Percentiles rank a stretch among this genome's conserved stretches.
Evolutionary conservation across 441 rosid species (phyloP).

Genomic region (Eutrema salsugineum): DNA sequence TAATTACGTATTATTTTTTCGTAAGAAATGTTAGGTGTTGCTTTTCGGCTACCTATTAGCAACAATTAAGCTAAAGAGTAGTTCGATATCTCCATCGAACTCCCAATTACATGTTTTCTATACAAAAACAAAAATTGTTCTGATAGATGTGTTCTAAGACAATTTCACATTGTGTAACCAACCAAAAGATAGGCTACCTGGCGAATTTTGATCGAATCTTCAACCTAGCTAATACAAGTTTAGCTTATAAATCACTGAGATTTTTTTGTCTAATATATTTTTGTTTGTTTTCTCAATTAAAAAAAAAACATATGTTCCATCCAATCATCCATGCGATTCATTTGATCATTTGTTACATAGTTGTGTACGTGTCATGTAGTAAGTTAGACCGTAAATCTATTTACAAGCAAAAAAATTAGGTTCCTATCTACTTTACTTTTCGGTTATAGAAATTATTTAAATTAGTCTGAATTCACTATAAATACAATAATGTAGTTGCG

Average conservation of each 20-base stretch:
- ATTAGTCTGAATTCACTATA: neutral
- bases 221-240: neutral
- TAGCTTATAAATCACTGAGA: neutral
- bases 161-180: neutral
- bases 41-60: neutral
- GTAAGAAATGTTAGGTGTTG: neutral
- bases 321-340: too few species aligned
- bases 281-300: neutral
- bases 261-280: neutral
- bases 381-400: neutral
- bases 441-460: neutral
- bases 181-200: neutral
- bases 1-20: neutral
- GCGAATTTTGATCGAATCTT: neutral
- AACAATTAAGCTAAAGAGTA: neutral
- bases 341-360: neutral
- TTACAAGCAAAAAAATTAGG: neutral
- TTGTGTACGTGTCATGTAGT: neutral
- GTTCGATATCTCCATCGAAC: slow-evolving; percentile 10
- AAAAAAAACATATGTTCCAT: neutral
- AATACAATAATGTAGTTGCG: neutral
- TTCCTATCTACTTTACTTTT: neutral
- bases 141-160: neutral
- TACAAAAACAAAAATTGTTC: neutral
- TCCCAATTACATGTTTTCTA: neutral